Percentiles rank a stretch among this genome's conserved stretches.
phyloP scores from a whole-genome alignment of 257 asterid genomes.

The Plantago major region DNA sequence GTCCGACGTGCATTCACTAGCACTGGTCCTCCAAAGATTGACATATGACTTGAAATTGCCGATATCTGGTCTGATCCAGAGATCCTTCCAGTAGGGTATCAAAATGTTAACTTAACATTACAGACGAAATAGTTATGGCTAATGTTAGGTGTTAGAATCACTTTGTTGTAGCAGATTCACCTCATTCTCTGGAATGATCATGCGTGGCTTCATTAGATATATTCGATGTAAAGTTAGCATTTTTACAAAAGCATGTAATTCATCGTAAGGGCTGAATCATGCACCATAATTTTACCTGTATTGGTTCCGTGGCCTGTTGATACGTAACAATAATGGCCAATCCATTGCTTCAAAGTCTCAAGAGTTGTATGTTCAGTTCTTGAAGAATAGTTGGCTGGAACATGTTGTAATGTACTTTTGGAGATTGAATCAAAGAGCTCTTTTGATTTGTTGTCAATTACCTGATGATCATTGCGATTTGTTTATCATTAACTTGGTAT shows the following conservation, averaged over 20 bases:
- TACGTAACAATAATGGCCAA: too few relatives aligned
- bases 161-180: conserved; percentile 24
- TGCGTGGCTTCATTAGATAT: conserved; percentile 12
- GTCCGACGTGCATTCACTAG: conserved; percentile 61
- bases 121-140: background rate
- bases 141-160: conserved; percentile 12
- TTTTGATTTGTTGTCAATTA: too few relatives aligned
- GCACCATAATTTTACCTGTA: too few relatives aligned
- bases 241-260: background rate
- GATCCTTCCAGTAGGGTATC: conserved; percentile 26
- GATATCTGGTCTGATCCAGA: conserved; percentile 41
- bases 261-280: background rate
- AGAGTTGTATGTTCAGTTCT: too few relatives aligned
- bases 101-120: conserved; percentile 22
- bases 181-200: conserved; percentile 35
- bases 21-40: conserved; percentile 64
- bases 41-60: conserved; percentile 57
- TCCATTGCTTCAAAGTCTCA: too few relatives aligned
- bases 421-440: too few relatives aligned
- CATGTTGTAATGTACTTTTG: too few relatives aligned
- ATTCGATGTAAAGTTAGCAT: background rate
- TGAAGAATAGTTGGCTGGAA: too few relatives aligned
- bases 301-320: too few relatives aligned
- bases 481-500: too few relatives aligned
- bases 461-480: too few relatives aligned